Base-by-base conservation (phyloP, 208 protist species). In the Leishmania gerbilli region DNA sequence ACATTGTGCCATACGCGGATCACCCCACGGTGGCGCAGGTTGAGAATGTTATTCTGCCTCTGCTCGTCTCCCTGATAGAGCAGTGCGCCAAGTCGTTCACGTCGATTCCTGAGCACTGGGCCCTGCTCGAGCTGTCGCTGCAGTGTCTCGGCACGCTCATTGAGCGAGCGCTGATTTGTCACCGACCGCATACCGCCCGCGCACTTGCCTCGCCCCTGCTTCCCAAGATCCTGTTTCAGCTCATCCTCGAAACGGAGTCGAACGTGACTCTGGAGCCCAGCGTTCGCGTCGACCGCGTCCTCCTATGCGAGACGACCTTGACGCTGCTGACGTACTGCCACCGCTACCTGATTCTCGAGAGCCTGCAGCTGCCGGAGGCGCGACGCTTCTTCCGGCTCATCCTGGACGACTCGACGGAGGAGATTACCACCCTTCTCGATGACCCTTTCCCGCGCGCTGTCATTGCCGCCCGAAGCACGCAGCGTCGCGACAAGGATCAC, bases 261-360 rank as follows among this genome's bases (percentile, higher is more conserved):
- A 91, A 94, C 83, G 85, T 93, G 9, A 80, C 87, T 49, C 80
- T 97, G 9, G 91, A 96, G n/a, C 83, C 89, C 34, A 69, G 68
- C 27, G 85, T 90, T 40, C 92, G 92, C 13, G 83, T 86, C 17
- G 89, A 96, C 17, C 87, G 94, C 47, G 67, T 95, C 40, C 85
- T 96, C n/a, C 79, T 97, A 15, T 93, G 88, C 77, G 92, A 96
- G 82, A 95, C 92, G 7, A 79, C 95, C 51, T 77, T 97, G 55
- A 82, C 84, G 62, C 77, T 87, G 40, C 82, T 93, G 27, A 87
- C 87, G 31, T 86, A 81, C 68, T 92, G 91, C 79, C 79, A 89
- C 64, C 84, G 91, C 53, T 84, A 88, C 60, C 82, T 88, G 75
- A 86, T 91, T 75, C 75, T 89, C 7, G 86, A 90, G 47, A 90